Percentiles rank a stretch among this genome's conserved stretches.
These are phyloP conservation scores for Ogataea trehalophila DNA, from an alignment of 805 yeast species.

Conservation along the genomic window DNA sequence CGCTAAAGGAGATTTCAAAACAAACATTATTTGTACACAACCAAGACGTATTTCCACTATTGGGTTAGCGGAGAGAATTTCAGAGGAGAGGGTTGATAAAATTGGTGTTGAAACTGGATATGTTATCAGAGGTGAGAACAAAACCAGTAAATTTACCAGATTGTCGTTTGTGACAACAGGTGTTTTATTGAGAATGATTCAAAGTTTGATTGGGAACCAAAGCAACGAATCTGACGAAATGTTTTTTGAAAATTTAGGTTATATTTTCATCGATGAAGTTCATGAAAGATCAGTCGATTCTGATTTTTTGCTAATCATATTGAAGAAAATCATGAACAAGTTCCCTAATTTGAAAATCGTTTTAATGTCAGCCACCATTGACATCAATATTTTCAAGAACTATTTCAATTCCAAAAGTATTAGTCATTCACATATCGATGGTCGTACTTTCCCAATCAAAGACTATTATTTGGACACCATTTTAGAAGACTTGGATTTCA, in stretches of 20 bases:
- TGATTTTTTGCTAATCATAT: constrained; percentile 74
- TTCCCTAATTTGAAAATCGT: constrained; percentile 59
- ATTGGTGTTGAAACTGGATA: constrained; percentile 84
- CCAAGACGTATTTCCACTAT: constrained; percentile 95
- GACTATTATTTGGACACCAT: constrained; percentile 72
- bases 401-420: constrained; percentile 54
- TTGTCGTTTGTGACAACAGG: constrained; percentile 92
- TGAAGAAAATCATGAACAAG: constrained; percentile 54
- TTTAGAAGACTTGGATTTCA: constrained; percentile 52
- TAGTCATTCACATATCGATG: constrained; percentile 74
- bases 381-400: constrained; percentile 56
- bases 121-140: constrained; percentile 85
- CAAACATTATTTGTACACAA: constrained; percentile 80
- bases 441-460: constrained; percentile 87
- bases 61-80: constrained; percentile 88
- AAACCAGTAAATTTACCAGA: constrained; percentile 55
- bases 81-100: constrained; percentile 66
- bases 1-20: constrained; percentile 41
- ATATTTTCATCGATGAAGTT: constrained; percentile 89
- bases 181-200: constrained; percentile 81
- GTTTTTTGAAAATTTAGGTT: constrained; percentile 53
- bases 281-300: constrained; percentile 92
- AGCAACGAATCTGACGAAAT: constrained; percentile 23
- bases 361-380: constrained; percentile 93
- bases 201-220: constrained; percentile 36